Evolutionary conservation across 2,329 filamentous ascomycete species (phyloP).

Genomic region (Graphilbum fragrans): DNA sequence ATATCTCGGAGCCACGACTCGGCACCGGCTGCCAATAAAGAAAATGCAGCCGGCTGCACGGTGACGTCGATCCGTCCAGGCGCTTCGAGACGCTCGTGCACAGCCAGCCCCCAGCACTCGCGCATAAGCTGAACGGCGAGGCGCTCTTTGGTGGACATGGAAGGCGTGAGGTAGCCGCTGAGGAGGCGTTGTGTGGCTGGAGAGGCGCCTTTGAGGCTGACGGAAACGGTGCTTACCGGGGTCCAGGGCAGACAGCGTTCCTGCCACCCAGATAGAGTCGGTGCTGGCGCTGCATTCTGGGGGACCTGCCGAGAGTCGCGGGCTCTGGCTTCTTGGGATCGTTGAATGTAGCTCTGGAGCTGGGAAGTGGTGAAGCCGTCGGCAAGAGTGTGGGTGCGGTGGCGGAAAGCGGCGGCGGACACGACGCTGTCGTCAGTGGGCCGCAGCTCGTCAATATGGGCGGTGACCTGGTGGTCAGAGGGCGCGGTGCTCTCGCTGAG

Average conservation of each 20-base stretch:
- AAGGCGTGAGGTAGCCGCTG: slow-evolving; percentile 4
- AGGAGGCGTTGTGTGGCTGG: slow-evolving; percentile 4
- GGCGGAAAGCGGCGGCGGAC: slow-evolving; percentile 25
- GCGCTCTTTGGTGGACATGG: slow-evolving; percentile 23
- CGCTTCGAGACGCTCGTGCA: slow-evolving; percentile 29
- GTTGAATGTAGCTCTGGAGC: slow-evolving; percentile 27
- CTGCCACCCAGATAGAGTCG: too few species aligned
- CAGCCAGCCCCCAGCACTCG: slow-evolving; percentile 36
- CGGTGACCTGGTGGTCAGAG: slow-evolving; percentile 23
- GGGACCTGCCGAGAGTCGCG: neutral
- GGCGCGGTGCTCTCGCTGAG: slow-evolving; percentile 9
- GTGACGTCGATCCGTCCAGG: slow-evolving; percentile 27
- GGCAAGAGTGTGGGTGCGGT: slow-evolving; percentile 25
- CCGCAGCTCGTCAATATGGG: slow-evolving; percentile 35
- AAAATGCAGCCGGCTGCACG: slow-evolving; percentile 27
- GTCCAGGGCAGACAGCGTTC: too few species aligned
- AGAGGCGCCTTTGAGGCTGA: neutral
- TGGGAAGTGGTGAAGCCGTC: slow-evolving; percentile 35
- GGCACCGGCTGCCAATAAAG: slow-evolving; percentile 27
- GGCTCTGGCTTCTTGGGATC: slow-evolving; percentile 8
- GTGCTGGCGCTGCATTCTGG: neutral
- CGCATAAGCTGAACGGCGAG: slow-evolving; percentile 31
- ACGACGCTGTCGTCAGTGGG: slow-evolving; percentile 27
- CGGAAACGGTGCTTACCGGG: too few species aligned
- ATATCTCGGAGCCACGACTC: slow-evolving; percentile 22